Base-by-base conservation (phyloP, 768 basidiomycete species). In the Pisolithus albus region DNA sequence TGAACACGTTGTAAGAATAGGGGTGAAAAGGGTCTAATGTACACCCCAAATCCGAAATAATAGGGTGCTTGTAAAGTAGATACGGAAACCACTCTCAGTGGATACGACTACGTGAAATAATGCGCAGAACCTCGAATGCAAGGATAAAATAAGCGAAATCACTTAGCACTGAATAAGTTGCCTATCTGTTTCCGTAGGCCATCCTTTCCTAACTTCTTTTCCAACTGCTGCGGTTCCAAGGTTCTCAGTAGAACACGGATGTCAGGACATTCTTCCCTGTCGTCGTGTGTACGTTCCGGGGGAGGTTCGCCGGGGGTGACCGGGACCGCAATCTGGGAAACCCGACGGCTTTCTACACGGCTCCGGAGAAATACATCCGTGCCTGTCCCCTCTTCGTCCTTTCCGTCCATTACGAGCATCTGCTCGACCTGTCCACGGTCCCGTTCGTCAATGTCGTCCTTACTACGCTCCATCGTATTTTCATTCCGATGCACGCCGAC, bases 121-220 rank as follows among this genome's bases (percentile, higher is more conserved):
- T 19, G 18, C 9, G 21, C 7, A 21, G 21, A 41, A 19, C n/a
- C 40, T 18, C 4, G 21, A 19, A n/a, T 16, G 34, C 40, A 4
- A 41, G 18, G 16, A 40, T 92, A 86, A 40, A 52, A 10, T n/a
- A n/a, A 26, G 23, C 11, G 26, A n/a, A n/a, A 21, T 38, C 52
- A 61, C 23, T 23, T 34, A 13, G 34, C 34, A 3, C 15, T 26
- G 9, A 66, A 62, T 19, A 52, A 36, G 11, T 28, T 48, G 9
- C 42, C 47, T 5, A 68, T 24, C 1, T 44, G 53, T 19, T 15
- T 54, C 7, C 49, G 61, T 39, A 54, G 59, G 8, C 3, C 41
- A 7, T 7, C 18, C 32, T 44, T 61, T 2, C 65, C 65, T 7
- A 66, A 7, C 48, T 26, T 48, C 7, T 13, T 42, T 16, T 64